Evolutionary conservation across 1,284 basidiomycete species (phyloP), one percentile per base, ranked within the genome.

Genomic region (Cutaneotrichosporon cyanovorans): DNA sequence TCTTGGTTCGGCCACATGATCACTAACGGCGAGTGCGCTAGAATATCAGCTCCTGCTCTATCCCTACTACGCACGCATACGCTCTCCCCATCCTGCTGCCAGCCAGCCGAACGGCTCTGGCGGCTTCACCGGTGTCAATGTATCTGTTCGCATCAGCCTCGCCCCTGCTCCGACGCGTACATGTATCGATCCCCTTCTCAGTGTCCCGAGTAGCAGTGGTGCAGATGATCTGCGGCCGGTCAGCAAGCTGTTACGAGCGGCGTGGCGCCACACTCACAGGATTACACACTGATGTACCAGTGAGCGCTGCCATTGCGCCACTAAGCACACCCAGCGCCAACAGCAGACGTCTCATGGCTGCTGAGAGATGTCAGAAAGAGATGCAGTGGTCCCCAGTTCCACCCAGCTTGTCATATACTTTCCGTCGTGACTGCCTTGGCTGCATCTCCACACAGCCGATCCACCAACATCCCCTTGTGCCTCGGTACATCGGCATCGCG

Each of bases 1-100:
- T 79, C 75, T 11, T 65, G 62, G 57, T 81, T 80, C 7, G 77
- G 69, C 82, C 82, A 84, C 66, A 79, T 76, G 37, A 84, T 78
- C 42, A 83, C 77, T 78, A 83, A 79, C 0, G 78, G 76, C 10
- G 76, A 71, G 50, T 73, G 53, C 8, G 72, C 63, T 68, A 43
- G 28, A 2, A 5, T 8, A 37, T 50, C 28, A 50, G 45, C 12
- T 1, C 7, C 5, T 5, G 16, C 12, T 30, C 16, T 11, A 5
- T 5, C 16, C 18, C 21, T 6, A 41, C n/a, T 15, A 53, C 51
- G 21, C 40, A 54, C 52, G 32, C 52, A 54, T 54, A 16, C 42
- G 40, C 2, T 16, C 20, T 12, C 52, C 52, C 19, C 42, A 54
- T 0, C 48, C 52, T 2, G 50, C 16, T 1, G 39, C 45, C 2